Evolutionary conservation across 805 yeast species (phyloP).

Genomic region (Teunomyces pallodes): DNA sequence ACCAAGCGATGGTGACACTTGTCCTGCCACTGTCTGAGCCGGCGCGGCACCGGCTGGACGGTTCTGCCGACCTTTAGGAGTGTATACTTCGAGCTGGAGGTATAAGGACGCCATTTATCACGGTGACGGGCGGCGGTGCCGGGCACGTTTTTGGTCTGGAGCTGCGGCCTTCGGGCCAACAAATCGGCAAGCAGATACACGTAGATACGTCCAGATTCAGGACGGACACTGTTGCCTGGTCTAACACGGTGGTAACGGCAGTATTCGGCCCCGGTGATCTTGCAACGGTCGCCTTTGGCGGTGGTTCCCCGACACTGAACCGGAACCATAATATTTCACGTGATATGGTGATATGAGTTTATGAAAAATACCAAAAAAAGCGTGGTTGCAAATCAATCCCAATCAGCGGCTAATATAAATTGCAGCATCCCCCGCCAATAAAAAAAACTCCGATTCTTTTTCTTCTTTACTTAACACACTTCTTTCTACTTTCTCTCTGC

Average conservation of each 20-base stretch:
- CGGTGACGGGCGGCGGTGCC: slow-evolving; percentile 12
- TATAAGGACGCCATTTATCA: slow-evolving; percentile 31
- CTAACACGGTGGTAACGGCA: slow-evolving; percentile 32
- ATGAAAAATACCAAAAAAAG: not conserved
- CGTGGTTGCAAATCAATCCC: not conserved
- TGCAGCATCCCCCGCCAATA: too few relatives aligned
- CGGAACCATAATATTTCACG: not conserved
- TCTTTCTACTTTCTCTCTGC: not conserved
- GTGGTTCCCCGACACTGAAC: slow-evolving; percentile 44
- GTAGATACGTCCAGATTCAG: slow-evolving; percentile 44
- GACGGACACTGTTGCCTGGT: not conserved
- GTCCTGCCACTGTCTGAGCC: slow-evolving; percentile 52
- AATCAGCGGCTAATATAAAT: not conserved
- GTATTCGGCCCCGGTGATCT: slow-evolving; percentile 23
- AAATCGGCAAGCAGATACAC: slow-evolving; percentile 48
- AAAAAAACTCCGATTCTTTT: too few relatives aligned
- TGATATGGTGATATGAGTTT: not conserved
- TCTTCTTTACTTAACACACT: too few relatives aligned
- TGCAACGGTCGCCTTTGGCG: slow-evolving; percentile 39
- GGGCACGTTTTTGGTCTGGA: slow-evolving; percentile 35
- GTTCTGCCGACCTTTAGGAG: slow-evolving; percentile 57
- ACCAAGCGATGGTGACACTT: slow-evolving; percentile 48
- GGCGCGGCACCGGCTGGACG: slow-evolving; percentile 37
- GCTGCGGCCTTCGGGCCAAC: slow-evolving; percentile 33
- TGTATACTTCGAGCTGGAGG: slow-evolving; percentile 35